Evolutionary conservation across 139 green algal species (phyloP), one percentile per base, ranked within the genome.

Genomic region (Tetraselmis chui): DNA sequence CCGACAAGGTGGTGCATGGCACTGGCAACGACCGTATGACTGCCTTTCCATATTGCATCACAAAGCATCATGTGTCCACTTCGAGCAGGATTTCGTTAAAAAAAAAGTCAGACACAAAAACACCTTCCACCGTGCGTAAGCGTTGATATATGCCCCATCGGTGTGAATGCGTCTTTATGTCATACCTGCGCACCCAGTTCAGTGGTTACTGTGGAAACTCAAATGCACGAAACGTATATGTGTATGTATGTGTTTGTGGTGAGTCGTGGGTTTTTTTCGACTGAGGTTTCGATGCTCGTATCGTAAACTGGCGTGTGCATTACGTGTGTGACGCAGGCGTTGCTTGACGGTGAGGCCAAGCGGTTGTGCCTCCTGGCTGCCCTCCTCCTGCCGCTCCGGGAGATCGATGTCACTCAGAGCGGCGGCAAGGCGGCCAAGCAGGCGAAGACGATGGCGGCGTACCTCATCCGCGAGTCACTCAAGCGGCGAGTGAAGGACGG

Each of bases 401-500:
- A 74, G 0, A 22, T 85, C n/a, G 23, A 77, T 28, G 80, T 85
- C 32, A 58, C 76, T 11, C 79, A 31, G 1, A 76, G 80, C 31
- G 93, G 92, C 83, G 85, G 85, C 79, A 93, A 87, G 86, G 82
- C 83, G 1, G 81, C 81, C 23, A 27, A 27, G 28, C 74, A 77
- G 74, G 74, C 29, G 74, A 5, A 75, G 32, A 59, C 79, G 26
- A 26, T 81, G 28, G 59, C 30, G 28, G 5, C 27, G 22, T 77
- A 89, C 76, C 81, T 96, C 25, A 84, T 97, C 29, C 81, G 88
- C 1, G 90, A 95, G 76, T 87, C 89, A 0, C 84, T 97, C 76
- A 97, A 96, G 81, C 94, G 92, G 92, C 84, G 86, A 18, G 86
- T 83, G 28, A 95, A 94, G 84, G 89, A 93, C 29, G 84, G 59